Base-by-base conservation (phyloP, 768 basidiomycete genomes). In the Tulasnella sp. region DNA sequence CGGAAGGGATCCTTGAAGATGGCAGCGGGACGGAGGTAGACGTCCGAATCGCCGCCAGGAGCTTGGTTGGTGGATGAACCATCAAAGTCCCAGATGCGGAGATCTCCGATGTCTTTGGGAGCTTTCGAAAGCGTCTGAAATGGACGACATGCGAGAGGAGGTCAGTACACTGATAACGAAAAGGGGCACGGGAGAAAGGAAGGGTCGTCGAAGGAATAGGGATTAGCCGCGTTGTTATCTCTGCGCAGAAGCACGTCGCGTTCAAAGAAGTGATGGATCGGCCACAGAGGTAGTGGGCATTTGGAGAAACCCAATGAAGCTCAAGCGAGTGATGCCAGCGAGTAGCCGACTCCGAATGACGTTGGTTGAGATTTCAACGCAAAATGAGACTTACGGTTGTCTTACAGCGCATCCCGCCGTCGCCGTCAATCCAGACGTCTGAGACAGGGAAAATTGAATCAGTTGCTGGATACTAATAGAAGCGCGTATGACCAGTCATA, bases 1-100 rank as follows among this genome's bases (percentile, higher is more conserved):
- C 96, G 92, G 92, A 98, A 99, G 56, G 96, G 96, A 70, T 99
- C 96, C 68, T 88, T 93, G 85, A 96, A 99, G 77, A 93, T 92
- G 67, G 94, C 84, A 60, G 83, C 91, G 50, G 96, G 96, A 66
- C 94, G 89, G 68, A 99, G 93, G 76, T 92, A 95, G 76, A 99
- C 88, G 71, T 98, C 96, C 7, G 96, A 99, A 76, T 99, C 88
- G 70, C 79, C 68, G 38, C 95, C 95, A 15, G 94, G 92, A 19
- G 96, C 96, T 73, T 99, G 96, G 75, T 90, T 90, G 70, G 94
- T 96, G 43, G 90, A 94, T 51, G 92, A 95, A 67, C 95, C 95
- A 71, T 99, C 95, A 70, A 99, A 99, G 78, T 98, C 95, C 95
- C 95, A 99, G 72, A 89, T 82, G 68, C 95, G 92, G 66, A 98